Evolutionary conservation across 495 filamentous ascomycete genomes (phyloP).

Genomic region (Tuber brumale): DNA sequence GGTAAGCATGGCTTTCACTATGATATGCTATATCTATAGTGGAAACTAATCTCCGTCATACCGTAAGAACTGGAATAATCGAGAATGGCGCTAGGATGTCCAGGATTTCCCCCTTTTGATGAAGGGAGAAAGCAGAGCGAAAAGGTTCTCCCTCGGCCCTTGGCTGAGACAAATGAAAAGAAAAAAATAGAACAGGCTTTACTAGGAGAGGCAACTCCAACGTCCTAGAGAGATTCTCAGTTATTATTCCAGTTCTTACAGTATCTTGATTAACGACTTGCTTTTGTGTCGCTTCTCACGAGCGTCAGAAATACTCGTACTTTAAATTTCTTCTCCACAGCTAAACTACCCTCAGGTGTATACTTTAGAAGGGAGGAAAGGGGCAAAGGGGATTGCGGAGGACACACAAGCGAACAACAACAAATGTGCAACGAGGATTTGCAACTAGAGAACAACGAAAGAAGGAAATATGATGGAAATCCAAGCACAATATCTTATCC

Average conservation of each 20-base stretch:
- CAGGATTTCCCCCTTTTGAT: too few relatives aligned
- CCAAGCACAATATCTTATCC: background rate
- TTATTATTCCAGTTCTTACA: too few relatives aligned
- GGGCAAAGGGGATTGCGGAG: background rate
- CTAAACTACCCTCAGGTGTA: background rate
- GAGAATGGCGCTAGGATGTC: too few relatives aligned
- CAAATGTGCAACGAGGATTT: background rate
- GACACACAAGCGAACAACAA: background rate
- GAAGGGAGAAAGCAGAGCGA: too few relatives aligned
- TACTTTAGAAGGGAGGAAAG: background rate
- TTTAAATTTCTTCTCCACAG: background rate
- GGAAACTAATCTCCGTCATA: background rate
- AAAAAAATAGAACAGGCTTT: too few relatives aligned
- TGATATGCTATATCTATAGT: too few relatives aligned
- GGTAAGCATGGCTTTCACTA: background rate
- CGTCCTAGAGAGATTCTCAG: too few relatives aligned
- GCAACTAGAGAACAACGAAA: background rate
- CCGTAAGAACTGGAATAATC: too few relatives aligned
- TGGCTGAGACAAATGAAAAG: too few relatives aligned
- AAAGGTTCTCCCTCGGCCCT: too few relatives aligned
- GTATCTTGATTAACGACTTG: background rate
- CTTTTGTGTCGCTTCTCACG: background rate
- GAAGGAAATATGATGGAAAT: background rate
- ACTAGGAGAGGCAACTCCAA: too few relatives aligned
- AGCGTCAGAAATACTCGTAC: background rate